These are phyloP conservation scores for Saccharomyces jurei DNA, from an alignment of 805 yeast genomes.

Conservation along the genomic window DNA sequence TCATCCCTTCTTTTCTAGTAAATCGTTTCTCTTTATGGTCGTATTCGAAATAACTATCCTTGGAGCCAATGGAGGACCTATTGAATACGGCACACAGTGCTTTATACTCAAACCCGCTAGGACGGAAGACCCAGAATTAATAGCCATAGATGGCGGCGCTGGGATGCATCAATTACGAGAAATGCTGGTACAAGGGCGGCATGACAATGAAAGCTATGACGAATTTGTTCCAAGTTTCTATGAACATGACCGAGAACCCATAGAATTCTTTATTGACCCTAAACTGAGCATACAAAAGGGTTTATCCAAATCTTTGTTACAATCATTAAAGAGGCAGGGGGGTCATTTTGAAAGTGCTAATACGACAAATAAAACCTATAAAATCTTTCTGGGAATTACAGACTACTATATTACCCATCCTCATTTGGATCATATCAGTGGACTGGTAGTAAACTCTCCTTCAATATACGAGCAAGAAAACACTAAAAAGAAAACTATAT, in stretches of 20 bases:
- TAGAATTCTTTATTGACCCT: constrained; percentile 11
- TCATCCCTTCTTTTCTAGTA: neutral
- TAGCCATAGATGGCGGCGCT: constrained; percentile 75
- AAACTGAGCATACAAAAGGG: constrained; percentile 9
- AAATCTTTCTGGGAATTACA: constrained; percentile 32
- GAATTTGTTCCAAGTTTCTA: constrained; percentile 16
- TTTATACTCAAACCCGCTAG: constrained; percentile 52
- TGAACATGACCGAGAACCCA: constrained; percentile 16
- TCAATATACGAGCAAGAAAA: constrained; percentile 15
- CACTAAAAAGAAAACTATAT: constrained; percentile 40
- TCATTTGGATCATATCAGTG: constrained; percentile 74
- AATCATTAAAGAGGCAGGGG: neutral
- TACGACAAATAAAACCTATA: constrained; percentile 28
- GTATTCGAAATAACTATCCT: constrained; percentile 54
- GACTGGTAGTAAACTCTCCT: constrained; percentile 66
- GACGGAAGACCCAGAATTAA: constrained; percentile 28
- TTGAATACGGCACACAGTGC: constrained; percentile 62
- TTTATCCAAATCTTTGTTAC: constrained; percentile 9
- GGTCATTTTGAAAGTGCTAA: constrained; percentile 6
- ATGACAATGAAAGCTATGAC: constrained; percentile 1
- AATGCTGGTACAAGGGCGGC: constrained; percentile 17
- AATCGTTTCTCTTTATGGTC: constrained; percentile 3
- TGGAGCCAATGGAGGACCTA: constrained; percentile 84
- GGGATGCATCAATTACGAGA: constrained; percentile 53
- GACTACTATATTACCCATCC: constrained; percentile 65